phyloP scores from a whole-genome alignment of 164 flowering plant species.

The Warburgia ugandensis region DNA sequence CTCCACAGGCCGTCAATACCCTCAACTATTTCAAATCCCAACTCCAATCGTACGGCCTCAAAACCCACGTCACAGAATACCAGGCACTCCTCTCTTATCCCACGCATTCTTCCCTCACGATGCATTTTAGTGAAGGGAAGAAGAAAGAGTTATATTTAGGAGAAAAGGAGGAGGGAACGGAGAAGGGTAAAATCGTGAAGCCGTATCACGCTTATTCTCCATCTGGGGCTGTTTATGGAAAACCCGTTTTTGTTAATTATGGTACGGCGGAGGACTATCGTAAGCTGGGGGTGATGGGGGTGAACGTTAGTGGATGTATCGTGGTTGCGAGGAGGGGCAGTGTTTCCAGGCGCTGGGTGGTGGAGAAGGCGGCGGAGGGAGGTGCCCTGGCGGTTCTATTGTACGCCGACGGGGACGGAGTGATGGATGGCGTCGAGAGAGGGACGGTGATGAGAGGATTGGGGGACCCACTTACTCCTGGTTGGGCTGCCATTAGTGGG shows the following conservation, averaged over 20 bases:
- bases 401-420: slow-evolving; percentile 41
- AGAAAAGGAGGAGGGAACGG: slow-evolving; percentile 19
- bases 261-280: slow-evolving; percentile 67
- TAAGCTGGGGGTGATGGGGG: slow-evolving; percentile 43
- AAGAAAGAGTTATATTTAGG: slow-evolving; percentile 16
- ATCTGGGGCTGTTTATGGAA: slow-evolving; percentile 47
- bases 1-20: slow-evolving; percentile 31
- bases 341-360: slow-evolving; percentile 47
- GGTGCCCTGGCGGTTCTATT: slow-evolving; percentile 64
- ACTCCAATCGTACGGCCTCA: slow-evolving; percentile 34
- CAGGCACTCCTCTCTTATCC: slow-evolving; percentile 69
- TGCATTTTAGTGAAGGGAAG: slow-evolving; percentile 36
- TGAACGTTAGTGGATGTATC: slow-evolving; percentile 55
- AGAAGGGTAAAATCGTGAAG: slow-evolving; percentile 19
- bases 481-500: slow-evolving; percentile 76
- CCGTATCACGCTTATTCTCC: slow-evolving; percentile 95
- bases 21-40: slow-evolving; percentile 35
- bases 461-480: slow-evolving; percentile 90
- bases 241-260: slow-evolving; percentile 56
- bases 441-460: slow-evolving; percentile 77
- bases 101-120: slow-evolving; percentile 32
- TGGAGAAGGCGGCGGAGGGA: slow-evolving; percentile 45
- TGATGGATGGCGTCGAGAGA: slow-evolving; percentile 48
- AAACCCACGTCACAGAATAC: slow-evolving; percentile 36
- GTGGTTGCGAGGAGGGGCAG: slow-evolving; percentile 58